Conservation (phyloP, 441 rosid species). For the Adansonia gregorii region DNA sequence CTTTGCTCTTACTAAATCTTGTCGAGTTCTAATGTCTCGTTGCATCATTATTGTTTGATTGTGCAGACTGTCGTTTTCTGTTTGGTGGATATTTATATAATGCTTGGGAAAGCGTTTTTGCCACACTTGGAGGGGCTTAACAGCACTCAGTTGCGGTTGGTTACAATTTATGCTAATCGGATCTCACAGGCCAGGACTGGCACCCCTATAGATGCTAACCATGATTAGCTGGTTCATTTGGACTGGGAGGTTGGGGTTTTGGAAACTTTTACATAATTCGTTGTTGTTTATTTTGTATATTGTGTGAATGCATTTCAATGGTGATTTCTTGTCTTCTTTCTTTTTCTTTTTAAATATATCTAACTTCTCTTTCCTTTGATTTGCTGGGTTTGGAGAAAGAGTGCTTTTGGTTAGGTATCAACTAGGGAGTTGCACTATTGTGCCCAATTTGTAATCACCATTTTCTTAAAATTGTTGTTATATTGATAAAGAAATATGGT, state of each 20-base stretch:
- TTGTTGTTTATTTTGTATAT: slow-evolving; percentile 56
- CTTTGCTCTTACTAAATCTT: slow-evolving; percentile 1
- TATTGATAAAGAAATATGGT: slow-evolving; percentile 31
- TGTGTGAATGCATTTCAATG: slow-evolving; percentile 49
- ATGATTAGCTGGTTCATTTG: slow-evolving; percentile 35
- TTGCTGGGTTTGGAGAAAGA: slow-evolving; percentile 40
- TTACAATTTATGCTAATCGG: slow-evolving; percentile 94
- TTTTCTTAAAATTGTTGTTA: slow-evolving; percentile 24
- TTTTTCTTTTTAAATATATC: background rate
- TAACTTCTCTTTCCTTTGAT: background rate
- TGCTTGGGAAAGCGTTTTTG: slow-evolving; percentile 96
- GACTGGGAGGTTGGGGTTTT: slow-evolving; percentile 27
- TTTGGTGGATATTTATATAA: slow-evolving; percentile 94
- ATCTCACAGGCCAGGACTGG: slow-evolving; percentile 98
- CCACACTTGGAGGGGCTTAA: slow-evolving; percentile 92
- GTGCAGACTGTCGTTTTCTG: slow-evolving; percentile 97
- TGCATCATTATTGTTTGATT: slow-evolving; percentile 15
- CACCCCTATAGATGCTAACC: slow-evolving; percentile 59
- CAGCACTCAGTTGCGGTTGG: slow-evolving; percentile 90
- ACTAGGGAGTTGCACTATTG: slow-evolving; percentile 28
- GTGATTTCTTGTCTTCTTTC: slow-evolving; percentile 14
- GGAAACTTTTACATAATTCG: slow-evolving; percentile 32
- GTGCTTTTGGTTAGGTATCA: slow-evolving; percentile 28
- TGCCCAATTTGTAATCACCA: slow-evolving; percentile 41
- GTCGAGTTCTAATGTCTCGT: background rate